These are phyloP conservation scores for Chlorella variabilis DNA, from an alignment of 163 green algal species.

Conservation along the genomic window DNA sequence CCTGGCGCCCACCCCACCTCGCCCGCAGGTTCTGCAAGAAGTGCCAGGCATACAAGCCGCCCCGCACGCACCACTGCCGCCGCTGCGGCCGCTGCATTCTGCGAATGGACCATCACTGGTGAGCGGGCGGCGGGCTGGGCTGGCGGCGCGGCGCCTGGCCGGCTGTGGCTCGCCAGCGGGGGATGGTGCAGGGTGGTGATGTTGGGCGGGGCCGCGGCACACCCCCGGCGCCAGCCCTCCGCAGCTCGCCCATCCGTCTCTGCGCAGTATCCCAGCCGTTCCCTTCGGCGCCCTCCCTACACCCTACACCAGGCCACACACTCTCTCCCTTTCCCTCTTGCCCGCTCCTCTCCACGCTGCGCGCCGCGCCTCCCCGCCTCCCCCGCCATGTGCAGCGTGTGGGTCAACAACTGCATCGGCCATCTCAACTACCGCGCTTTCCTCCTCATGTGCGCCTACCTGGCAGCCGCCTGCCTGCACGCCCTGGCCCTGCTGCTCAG, in stretches of 20 bases:
- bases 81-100: conserved; percentile 88
- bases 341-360: neutral
- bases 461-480: conserved; percentile 22
- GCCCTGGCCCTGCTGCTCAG: conserved; percentile 80
- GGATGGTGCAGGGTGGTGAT: too few relatives aligned
- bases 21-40: conserved; percentile 85
- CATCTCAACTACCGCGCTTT: conserved; percentile 93
- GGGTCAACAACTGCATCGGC: conserved; percentile 95
- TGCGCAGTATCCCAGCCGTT: too few relatives aligned
- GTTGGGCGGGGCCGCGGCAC: too few relatives aligned
- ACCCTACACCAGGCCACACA: too few relatives aligned
- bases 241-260: too few relatives aligned
- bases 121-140: neutral
- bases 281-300: too few relatives aligned
- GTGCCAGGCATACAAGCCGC: conserved; percentile 85
- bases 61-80: conserved; percentile 88
- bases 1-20: neutral
- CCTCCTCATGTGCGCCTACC: conserved; percentile 58
- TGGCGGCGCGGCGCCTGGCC: neutral
- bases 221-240: too few relatives aligned
- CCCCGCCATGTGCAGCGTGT: conserved; percentile 56
- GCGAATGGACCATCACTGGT: conserved; percentile 84
- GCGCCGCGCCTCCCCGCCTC: neutral
- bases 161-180: neutral
- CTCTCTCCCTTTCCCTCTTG: too few relatives aligned